Evolutionary conservation across 768 basidiomycete genomes (phyloP).

Genomic region (Trametes coccinea): DNA sequence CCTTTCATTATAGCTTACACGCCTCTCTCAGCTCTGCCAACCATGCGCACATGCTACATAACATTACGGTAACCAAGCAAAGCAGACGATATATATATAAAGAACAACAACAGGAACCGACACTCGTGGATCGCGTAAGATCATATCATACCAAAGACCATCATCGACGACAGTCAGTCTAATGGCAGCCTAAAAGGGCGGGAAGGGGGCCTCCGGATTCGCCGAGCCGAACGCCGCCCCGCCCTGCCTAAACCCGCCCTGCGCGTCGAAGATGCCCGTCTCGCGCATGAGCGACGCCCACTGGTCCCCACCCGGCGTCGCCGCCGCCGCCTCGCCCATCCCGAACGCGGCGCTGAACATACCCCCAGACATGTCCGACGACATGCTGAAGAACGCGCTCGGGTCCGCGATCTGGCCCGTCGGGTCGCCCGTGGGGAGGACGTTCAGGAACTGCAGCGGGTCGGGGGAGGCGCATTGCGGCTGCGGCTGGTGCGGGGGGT

Average conservation of each 20-base stretch:
- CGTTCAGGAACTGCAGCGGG: constrained; percentile 14
- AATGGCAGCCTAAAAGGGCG: background rate
- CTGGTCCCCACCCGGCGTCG: constrained; percentile 48
- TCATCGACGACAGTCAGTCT: background rate
- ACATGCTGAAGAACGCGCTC: constrained; percentile 22
- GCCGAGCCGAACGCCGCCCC: background rate
- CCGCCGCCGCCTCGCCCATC: constrained; percentile 52
- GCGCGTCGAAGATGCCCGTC: constrained; percentile 51
- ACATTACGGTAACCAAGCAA: background rate
- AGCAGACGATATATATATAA: background rate
- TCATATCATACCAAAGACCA: no score
- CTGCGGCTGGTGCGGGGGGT: no score
- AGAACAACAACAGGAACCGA: background rate
- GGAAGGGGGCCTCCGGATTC: background rate
- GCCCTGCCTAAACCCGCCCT: constrained; percentile 14
- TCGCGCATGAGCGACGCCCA: constrained; percentile 70
- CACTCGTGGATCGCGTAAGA: no score
- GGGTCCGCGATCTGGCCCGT: constrained; percentile 10
- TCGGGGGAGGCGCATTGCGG: background rate
- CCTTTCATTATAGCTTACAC: background rate
- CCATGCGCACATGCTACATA: background rate
- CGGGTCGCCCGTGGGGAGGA: constrained; percentile 3
- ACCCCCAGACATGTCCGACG: constrained; percentile 40
- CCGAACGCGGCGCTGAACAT: constrained; percentile 38
- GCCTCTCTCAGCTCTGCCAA: background rate